phyloP scores from a whole-genome alignment of 1,139 yeast species.

The Yamadazyma diospyri region DNA sequence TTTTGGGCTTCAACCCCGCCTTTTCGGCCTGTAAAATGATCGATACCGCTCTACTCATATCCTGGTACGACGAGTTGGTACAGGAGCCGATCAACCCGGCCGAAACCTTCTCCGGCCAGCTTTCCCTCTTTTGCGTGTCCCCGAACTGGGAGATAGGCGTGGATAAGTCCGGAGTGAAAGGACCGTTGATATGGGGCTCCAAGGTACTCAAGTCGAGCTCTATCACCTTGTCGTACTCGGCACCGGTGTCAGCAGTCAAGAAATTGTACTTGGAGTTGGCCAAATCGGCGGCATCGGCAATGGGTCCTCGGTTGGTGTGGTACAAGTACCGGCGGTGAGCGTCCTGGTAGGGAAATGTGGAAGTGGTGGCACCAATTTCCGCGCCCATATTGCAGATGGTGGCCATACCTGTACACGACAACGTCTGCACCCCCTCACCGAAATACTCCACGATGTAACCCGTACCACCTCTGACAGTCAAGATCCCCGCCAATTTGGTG shows the following conservation, averaged over 20 bases:
- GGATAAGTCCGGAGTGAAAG: slow-evolving; percentile 91
- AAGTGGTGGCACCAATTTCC: slow-evolving; percentile 97
- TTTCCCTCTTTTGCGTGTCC: slow-evolving; percentile 55
- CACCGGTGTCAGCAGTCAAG: slow-evolving; percentile 75
- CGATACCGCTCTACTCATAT: slow-evolving; percentile 92
- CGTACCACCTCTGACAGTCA: slow-evolving; percentile 97
- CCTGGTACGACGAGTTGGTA: slow-evolving; percentile 96
- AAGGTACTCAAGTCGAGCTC: slow-evolving; percentile 72
- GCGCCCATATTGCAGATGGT: slow-evolving; percentile 99
- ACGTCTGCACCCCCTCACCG: slow-evolving; percentile 83
- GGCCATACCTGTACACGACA: slow-evolving; percentile 98
- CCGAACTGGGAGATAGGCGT: slow-evolving; percentile 79
- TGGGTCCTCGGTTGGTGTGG: slow-evolving; percentile 78
- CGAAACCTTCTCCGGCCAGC: slow-evolving; percentile 77
- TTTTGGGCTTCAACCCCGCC: slow-evolving; percentile 87
- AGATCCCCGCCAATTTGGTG: slow-evolving; percentile 80
- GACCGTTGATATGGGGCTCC: slow-evolving; percentile 92
- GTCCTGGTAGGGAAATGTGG: slow-evolving; percentile 91
- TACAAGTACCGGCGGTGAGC: slow-evolving; percentile 78
- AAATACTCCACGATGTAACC: slow-evolving; percentile 93
- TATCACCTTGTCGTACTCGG: slow-evolving; percentile 77
- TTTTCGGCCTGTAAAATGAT: slow-evolving; percentile 79
- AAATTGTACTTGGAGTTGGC: slow-evolving; percentile 60
- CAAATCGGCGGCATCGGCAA: slow-evolving; percentile 73
- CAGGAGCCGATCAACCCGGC: slow-evolving; percentile 98